Evolutionary conservation across 2,329 filamentous ascomycete species (phyloP), one percentile per base, ranked within the genome.

Genomic region (Aspergillus chevalieri): DNA sequence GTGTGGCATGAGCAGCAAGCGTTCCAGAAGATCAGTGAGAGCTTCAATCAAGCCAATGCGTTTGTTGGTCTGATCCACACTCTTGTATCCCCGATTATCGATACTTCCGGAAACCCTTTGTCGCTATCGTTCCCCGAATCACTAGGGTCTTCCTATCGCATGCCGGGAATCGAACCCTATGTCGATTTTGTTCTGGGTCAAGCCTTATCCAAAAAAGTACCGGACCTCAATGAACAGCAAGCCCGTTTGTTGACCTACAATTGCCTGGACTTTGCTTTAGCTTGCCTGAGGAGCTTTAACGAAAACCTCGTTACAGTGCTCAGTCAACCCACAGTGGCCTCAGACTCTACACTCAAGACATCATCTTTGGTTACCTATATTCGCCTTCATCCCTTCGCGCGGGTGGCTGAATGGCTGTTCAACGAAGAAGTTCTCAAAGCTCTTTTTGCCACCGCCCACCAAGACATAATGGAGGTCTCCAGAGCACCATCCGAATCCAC

Each of bases 321-420:
- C 36, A 94, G 89, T 65, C 81, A 86, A 62, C 87, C 88, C 2
- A 86, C 80, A 52, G 77, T 94, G 26, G 75, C 81, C 22, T 83
- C 95, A 14, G 90, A 96, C 65, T 73, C 79, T 8, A 81, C 86
- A 14, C 88, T 95, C 56, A 79, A 66, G 79, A 79, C 88, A 3
- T 86, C 85, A 2, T 87, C 87, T 49, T 75, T 97, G 4, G 82
- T 84, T 45, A 79, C 81, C 5, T 99, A 98, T 65, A 83, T 93
- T 51, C 82, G 84, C 21, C 79, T 95, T 47, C 94, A 98, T 70
- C 92, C 94, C 0, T 98, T 97, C 63, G 84, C 88, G 3, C 83
- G 94, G 51, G 85, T 95, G 14, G 96, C 97, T 87, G 93, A 98
- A 65, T 97, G 93, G 90, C 82, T 98, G 70, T 95, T 95, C 69